Evolutionary conservation across 139 green algal genomes (phyloP).

Genomic region (Asterochloris erici): DNA sequence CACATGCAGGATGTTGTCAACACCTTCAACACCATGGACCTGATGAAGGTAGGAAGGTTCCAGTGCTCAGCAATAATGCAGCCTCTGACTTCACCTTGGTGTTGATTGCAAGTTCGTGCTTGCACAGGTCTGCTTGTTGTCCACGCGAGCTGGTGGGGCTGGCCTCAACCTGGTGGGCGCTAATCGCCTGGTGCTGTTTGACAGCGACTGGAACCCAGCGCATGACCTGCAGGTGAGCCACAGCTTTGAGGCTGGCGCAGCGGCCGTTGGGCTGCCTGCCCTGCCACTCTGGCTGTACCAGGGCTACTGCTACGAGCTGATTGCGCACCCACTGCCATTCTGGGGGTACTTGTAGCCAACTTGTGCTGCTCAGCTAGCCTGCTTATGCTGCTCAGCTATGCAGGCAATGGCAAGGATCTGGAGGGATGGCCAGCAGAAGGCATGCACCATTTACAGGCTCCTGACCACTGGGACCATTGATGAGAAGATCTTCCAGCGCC

Average conservation of each 20-base stretch:
- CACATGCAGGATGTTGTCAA: constrained; percentile 59
- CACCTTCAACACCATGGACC: constrained; percentile 65
- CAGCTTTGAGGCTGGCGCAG: not conserved
- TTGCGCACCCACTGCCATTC: not conserved
- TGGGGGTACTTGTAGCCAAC: not conserved
- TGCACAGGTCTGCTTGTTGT: constrained; percentile 81
- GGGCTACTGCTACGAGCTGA: not conserved
- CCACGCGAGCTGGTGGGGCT: constrained; percentile 76
- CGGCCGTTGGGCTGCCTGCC: too few relatives aligned
- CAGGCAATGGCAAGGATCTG: constrained; percentile 84
- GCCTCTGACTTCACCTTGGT: not conserved
- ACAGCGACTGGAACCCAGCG: constrained; percentile 72
- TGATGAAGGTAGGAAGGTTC: constrained; percentile 35
- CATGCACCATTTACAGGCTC: constrained; percentile 75
- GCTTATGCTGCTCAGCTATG: not conserved
- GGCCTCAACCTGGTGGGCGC: constrained; percentile 89
- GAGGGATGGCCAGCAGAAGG: constrained; percentile 77
- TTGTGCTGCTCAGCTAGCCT: not conserved
- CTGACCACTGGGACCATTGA: constrained; percentile 81
- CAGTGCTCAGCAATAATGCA: not conserved
- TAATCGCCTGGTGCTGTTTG: constrained; percentile 64
- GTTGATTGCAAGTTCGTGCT: not conserved
- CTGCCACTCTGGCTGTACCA: not conserved
- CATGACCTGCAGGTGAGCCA: constrained; percentile 43
- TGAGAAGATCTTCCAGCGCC: constrained; percentile 89